Percentiles rank a stretch among this genome's conserved stretches.
Evolutionary conservation across 2,329 filamentous ascomycete genomes (phyloP).

Genomic region (Escovopsis sp.): DNA sequence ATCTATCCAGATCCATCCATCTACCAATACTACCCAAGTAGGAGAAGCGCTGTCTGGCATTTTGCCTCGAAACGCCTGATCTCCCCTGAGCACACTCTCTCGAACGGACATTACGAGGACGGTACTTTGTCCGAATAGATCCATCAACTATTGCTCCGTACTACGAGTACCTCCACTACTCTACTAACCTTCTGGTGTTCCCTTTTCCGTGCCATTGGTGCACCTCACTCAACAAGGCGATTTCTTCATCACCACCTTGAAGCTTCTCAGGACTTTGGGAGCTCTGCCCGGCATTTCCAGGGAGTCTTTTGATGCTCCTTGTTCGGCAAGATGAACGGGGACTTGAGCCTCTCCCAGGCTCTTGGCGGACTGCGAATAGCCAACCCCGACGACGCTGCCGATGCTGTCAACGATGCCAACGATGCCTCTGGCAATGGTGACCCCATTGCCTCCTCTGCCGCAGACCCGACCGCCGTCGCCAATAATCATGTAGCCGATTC

Average conservation of each 20-base stretch:
- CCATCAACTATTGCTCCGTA: too few relatives aligned
- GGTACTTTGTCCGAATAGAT: too few relatives aligned
- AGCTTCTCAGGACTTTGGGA: slow-evolving; percentile 3
- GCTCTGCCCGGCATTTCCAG: slow-evolving; percentile 4
- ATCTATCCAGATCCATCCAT: too few relatives aligned
- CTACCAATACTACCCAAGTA: too few relatives aligned
- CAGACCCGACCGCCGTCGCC: slow-evolving; percentile 5
- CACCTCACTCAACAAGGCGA: background rate
- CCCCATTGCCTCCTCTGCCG: slow-evolving; percentile 6
- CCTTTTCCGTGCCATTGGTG: background rate
- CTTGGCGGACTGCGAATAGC: slow-evolving; percentile 91
- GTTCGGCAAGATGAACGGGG: slow-evolving; percentile 60
- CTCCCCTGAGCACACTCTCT: background rate
- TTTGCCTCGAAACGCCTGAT: background rate
- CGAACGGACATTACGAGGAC: background rate
- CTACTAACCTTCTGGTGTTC: background rate
- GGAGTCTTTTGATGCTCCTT: slow-evolving; percentile 6
- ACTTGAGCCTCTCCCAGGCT: slow-evolving; percentile 82
- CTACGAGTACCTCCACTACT: too few relatives aligned
- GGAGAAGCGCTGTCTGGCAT: too few relatives aligned
- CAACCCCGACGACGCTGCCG: slow-evolving; percentile 68
- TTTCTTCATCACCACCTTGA: slow-evolving; percentile 5
- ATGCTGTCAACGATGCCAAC: slow-evolving; percentile 13
- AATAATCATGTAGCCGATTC: slow-evolving; percentile 6
- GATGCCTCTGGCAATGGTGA: slow-evolving; percentile 11